Conservation (phyloP, 306 rosid species). For the Corylus avellana region DNA sequence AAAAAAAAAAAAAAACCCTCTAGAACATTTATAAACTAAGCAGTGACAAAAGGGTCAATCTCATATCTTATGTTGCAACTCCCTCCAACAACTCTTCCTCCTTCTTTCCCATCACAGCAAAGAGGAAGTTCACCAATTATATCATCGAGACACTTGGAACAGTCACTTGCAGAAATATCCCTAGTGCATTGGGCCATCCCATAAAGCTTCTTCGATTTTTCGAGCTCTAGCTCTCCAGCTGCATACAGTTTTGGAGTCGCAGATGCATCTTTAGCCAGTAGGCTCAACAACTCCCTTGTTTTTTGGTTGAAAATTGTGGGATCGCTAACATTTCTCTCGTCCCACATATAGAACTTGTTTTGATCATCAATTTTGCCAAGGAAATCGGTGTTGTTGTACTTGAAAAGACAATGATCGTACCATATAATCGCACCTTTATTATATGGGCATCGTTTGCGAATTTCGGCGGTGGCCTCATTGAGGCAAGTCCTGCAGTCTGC, state of each 20-base stretch:
- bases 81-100: neutral
- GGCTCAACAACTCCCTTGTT: neutral
- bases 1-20: too few relatives aligned
- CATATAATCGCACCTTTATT: constrained; percentile 6
- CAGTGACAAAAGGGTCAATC: neutral
- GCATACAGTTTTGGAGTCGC: neutral
- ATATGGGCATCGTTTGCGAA: neutral
- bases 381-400: neutral
- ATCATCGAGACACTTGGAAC: neutral
- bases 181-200: neutral
- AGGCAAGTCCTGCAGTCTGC: neutral
- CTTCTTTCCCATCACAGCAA: neutral
- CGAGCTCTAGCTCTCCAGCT: neutral
- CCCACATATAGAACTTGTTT: neutral
- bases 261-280: neutral
- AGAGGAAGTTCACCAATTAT: neutral
- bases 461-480: neutral
- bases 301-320: neutral
- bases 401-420: neutral
- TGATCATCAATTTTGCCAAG: neutral
- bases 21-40: neutral
- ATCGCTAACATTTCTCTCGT: neutral
- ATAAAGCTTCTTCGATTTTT: neutral
- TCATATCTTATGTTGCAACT: constrained; percentile 7
- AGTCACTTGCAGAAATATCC: neutral